Base-by-base conservation (phyloP, 768 basidiomycete species). In the Mycena maculata region DNA sequence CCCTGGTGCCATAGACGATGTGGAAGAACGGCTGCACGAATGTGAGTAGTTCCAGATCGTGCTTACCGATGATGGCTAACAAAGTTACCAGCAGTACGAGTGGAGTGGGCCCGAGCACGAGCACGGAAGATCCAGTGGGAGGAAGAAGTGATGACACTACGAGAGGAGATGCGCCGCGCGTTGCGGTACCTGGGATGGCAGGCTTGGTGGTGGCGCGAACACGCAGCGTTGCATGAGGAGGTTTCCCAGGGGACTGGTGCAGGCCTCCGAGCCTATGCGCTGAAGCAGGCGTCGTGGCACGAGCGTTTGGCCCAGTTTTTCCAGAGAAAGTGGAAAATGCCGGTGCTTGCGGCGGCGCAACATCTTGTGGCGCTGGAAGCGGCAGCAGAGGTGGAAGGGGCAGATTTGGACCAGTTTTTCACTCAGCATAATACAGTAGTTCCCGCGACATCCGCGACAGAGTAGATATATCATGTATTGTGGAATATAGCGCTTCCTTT, bases 101-200 rank as follows among this genome's bases (percentile, higher is more conserved):
- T 72, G 18, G 71, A 72, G 41, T 72, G 64, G 62, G 38, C 49
- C 11, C 41, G 60, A n/a, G 62, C 69, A 20, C 39, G 27, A 1
- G 68, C 59, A 8, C 50, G 53, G 12, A 41, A 47, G 7, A 48
- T 42, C 25, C 44, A 54, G 11, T 72, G 71, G 71, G 39, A 25
- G 2, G 71, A 72, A 44, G 70, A 72, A 60, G 68, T 72, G 1
- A 4, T 38, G 25, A 31, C 70, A 23, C 45, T 72, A 57, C 52
- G 60, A 11, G 71, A 67, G 25, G 71, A 72, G 56, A 70, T 71
- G 63, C 41, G 59, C 18, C 20, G 60, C n/a, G 44, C 60, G 3
- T 12, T 61, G 60, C 20, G 60, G 22, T 52, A 48, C 20, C 28
- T 61, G 39, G 23, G 9, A 3, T 61, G 49, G 48, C 36, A 42